Percentiles rank a stretch among this genome's conserved stretches.
phyloP scores from a whole-genome alignment of 441 rosid species.

The Caryocar brasiliense region DNA sequence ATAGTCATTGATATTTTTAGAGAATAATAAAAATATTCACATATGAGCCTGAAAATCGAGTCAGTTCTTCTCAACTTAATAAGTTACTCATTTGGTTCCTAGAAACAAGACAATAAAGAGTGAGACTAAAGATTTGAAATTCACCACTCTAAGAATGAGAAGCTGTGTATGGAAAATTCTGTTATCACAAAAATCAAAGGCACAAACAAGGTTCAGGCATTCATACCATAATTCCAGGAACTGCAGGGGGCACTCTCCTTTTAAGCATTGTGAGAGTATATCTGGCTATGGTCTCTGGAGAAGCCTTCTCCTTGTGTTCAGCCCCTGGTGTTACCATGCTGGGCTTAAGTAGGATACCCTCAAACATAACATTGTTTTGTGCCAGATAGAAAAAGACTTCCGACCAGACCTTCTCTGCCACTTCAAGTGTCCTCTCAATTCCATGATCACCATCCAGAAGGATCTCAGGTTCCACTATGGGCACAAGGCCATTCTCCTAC shows the following conservation, averaged over 20 bases:
- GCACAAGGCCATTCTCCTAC: constrained; percentile 95
- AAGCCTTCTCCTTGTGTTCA: constrained; percentile 84
- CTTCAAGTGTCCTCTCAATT: constrained; percentile 88
- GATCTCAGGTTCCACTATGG: constrained; percentile 97
- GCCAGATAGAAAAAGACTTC: constrained; percentile 95
- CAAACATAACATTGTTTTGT: constrained; percentile 76
- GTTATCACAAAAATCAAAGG: no score
- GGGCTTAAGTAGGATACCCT: constrained; percentile 92
- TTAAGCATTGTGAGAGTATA: constrained; percentile 79
- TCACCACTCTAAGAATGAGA: neutral
- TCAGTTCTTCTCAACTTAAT: no score
- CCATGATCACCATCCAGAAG: constrained; percentile 95
- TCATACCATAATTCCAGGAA: constrained; percentile 90
- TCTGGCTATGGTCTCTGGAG: constrained; percentile 79
- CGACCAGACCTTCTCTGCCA: constrained; percentile 97
- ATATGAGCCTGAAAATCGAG: no score
- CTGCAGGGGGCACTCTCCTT: constrained; percentile 94
- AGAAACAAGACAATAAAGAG: no score
- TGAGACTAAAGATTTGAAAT: no score
- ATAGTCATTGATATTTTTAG: neutral
- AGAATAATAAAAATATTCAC: no score
- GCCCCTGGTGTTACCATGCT: constrained; percentile 99
- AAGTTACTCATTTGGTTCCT: no score
- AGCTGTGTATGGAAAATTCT: neutral
- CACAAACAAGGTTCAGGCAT: neutral